Evolutionary conservation across 345 rosid genomes (phyloP).

Genomic region (Bretschneidera sinensis): DNA sequence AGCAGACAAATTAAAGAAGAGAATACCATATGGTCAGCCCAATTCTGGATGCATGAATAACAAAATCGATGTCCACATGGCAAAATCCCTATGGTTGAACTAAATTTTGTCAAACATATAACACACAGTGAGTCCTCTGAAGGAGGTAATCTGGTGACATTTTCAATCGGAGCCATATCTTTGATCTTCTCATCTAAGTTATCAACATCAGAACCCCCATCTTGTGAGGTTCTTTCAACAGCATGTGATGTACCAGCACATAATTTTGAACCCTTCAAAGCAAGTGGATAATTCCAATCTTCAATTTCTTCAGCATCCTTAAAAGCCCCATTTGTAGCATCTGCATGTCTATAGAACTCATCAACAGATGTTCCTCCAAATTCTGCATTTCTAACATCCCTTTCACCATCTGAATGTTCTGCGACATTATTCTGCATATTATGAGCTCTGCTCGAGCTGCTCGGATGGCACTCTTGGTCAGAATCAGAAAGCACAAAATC

Average conservation of each 20-base stretch:
- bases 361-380: slow-evolving; percentile 36
- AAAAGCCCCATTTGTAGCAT: slow-evolving; percentile 17
- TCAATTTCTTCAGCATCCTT: not conserved
- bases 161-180: slow-evolving; percentile 22
- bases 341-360: slow-evolving; percentile 14
- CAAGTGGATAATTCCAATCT: no score
- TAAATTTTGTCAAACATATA: slow-evolving; percentile 89
- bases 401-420: slow-evolving; percentile 14
- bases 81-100: slow-evolving; percentile 80
- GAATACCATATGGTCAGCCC: slow-evolving; percentile 80
- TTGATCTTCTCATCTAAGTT: slow-evolving; percentile 19
- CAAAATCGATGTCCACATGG: slow-evolving; percentile 97
- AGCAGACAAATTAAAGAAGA: slow-evolving; percentile 6
- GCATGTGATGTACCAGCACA: no score
- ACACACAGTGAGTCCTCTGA: slow-evolving; percentile 69
- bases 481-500: slow-evolving; percentile 28
- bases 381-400: slow-evolving; percentile 17
- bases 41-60: slow-evolving; percentile 72
- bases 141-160: slow-evolving; percentile 20
- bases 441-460: slow-evolving; percentile 19
- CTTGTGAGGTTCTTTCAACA: not conserved
- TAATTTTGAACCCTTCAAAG: not conserved
- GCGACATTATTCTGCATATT: not conserved
- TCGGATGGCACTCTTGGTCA: slow-evolving; percentile 31
- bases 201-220: slow-evolving; percentile 18